Percentiles rank a stretch among this genome's conserved stretches.
These are phyloP conservation scores for Aspergillus hortae DNA, from an alignment of 2,329 filamentous ascomycete species.

Conservation along the genomic window DNA sequence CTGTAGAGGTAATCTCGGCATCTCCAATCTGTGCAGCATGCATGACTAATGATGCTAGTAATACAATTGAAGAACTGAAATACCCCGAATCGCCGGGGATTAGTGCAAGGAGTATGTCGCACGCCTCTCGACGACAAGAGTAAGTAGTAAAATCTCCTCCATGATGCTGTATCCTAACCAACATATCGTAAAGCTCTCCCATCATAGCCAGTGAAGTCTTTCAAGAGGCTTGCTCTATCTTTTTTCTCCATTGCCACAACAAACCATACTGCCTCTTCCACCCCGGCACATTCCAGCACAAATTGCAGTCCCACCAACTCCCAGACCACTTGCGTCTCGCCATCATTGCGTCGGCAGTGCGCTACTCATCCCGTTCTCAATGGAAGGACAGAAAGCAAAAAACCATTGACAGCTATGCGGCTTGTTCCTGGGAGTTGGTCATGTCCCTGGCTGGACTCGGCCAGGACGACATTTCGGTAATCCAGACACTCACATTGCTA, in stretches of 20 bases:
- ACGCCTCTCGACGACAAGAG: not conserved
- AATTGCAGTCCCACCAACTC: conserved; percentile 8
- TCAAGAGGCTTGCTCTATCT: conserved; percentile 19
- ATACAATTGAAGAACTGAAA: too few relatives aligned
- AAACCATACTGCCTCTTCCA: conserved; percentile 20
- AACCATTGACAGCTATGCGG: conserved; percentile 21
- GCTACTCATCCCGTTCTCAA: conserved; percentile 26
- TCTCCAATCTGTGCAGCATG: too few relatives aligned
- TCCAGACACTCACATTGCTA: conserved; percentile 26
- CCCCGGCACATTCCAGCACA: conserved; percentile 13
- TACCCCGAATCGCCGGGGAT: too few relatives aligned
- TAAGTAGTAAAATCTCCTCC: not conserved
- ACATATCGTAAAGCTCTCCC: not conserved
- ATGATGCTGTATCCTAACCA: not conserved
- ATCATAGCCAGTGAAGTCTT: conserved; percentile 1
- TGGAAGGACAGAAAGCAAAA: conserved; percentile 23
- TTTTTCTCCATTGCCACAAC: conserved; percentile 21
- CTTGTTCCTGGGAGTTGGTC: conserved; percentile 19
- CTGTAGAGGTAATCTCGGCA: too few relatives aligned
- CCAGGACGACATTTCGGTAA: conserved; percentile 15
- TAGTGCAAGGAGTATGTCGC: too few relatives aligned
- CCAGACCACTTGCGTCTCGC: conserved; percentile 24
- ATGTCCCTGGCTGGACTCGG: conserved; percentile 13
- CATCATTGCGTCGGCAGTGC: conserved; percentile 28
- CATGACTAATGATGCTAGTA: too few relatives aligned